Conservation (phyloP, 176 grass and related monocot species). For the Oropetium thomaeum region DNA sequence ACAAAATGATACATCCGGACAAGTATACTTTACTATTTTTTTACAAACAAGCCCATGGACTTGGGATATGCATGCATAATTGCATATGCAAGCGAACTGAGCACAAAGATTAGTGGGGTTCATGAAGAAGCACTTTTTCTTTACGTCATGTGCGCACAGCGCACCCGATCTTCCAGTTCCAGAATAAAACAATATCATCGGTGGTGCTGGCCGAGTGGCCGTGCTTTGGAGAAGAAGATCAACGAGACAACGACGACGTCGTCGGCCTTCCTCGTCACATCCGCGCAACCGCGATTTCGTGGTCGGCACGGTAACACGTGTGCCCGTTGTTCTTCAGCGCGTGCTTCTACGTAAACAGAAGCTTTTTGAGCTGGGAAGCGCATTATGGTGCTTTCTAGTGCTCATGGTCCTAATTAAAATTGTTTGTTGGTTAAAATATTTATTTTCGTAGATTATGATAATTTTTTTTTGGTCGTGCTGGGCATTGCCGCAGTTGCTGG, state of each 20-base stretch:
- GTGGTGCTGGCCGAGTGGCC: too few species aligned
- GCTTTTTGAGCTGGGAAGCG: neutral
- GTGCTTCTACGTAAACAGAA: neutral
- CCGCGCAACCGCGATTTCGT: neutral
- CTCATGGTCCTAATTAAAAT: too few species aligned
- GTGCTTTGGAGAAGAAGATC: neutral
- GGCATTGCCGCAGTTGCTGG: neutral
- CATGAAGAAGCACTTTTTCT: neutral
- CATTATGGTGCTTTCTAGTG: neutral
- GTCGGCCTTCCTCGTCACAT: constrained; percentile 30
- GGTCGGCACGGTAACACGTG: constrained; percentile 3
- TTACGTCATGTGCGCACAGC: neutral
- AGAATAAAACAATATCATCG: neutral
- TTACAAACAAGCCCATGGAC: too few species aligned
- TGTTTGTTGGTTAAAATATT: too few species aligned
- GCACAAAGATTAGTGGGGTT: neutral
- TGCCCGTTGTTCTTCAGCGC: neutral
- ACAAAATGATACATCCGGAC: too few species aligned
- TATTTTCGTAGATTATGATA: too few species aligned
- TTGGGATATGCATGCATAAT: too few species aligned
- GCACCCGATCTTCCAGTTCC: neutral
- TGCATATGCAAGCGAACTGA: too few species aligned
- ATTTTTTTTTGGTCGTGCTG: too few species aligned
- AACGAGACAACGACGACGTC: too few species aligned
- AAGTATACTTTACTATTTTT: too few species aligned